phyloP scores from a whole-genome alignment of 768 basidiomycete species.

The Kwoniella europaea region DNA sequence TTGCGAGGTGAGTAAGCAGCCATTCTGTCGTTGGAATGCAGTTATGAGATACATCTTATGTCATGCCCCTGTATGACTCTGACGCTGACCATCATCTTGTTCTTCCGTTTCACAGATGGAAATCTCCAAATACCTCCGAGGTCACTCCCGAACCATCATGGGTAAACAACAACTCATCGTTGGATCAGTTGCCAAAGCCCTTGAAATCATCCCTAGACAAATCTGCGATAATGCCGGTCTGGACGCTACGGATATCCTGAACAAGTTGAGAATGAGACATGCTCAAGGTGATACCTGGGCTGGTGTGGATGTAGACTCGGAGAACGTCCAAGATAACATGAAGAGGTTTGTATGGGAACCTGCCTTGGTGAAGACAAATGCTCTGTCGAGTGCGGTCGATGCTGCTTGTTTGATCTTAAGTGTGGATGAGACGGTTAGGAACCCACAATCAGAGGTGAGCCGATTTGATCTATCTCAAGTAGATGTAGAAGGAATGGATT shows the following conservation, averaged over 20 bases:
- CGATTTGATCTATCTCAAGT: not conserved
- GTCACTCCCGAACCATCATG: conserved; percentile 86
- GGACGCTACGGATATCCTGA: conserved; percentile 95
- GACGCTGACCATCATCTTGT: not conserved
- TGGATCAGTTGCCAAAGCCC: conserved; percentile 92
- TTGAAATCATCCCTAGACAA: conserved; percentile 96
- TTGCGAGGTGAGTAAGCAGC: conserved; percentile 89
- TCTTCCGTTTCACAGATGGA: conserved; percentile 74
- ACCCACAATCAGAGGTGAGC: conserved; percentile 89
- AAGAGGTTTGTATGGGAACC: conserved; percentile 99
- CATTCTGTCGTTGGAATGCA: too few relatives aligned
- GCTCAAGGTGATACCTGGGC: conserved; percentile 85
- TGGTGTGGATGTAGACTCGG: conserved; percentile 88
- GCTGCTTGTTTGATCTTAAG: conserved; percentile 94
- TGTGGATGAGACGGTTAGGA: conserved; percentile 95
- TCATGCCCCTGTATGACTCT: too few relatives aligned
- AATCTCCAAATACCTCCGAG: conserved; percentile 88
- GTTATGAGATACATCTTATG: too few relatives aligned
- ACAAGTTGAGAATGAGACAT: conserved; percentile 96
- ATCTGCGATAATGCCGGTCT: conserved; percentile 98
- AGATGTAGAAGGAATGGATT: not conserved
- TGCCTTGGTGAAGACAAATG: conserved; percentile 90
- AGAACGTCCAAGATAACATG: conserved; percentile 93
- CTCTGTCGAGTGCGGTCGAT: conserved; percentile 91
- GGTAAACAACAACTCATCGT: conserved; percentile 95